Evolutionary conservation across 768 basidiomycete species (phyloP).

Genomic region (Psilocybe cubensis): DNA sequence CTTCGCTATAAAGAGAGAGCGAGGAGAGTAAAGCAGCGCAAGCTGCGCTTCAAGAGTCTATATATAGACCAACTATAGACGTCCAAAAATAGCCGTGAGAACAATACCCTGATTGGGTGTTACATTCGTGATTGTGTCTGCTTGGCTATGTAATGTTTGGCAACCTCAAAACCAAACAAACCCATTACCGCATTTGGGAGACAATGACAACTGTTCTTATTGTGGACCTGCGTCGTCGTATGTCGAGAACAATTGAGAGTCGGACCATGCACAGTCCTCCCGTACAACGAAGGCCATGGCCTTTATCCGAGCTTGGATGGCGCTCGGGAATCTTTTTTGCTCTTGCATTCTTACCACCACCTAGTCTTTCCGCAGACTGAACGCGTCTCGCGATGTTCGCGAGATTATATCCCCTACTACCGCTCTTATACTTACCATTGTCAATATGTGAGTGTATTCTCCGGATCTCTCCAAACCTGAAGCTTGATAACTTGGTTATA

Average conservation of each 20-base stretch:
- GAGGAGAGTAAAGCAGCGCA: no score
- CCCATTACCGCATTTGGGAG: conserved; percentile 10
- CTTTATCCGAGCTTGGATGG: conserved; percentile 10
- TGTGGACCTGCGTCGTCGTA: background rate
- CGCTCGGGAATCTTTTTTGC: conserved; percentile 6
- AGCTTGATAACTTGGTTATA: conserved; percentile 16
- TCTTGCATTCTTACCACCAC: conserved; percentile 30
- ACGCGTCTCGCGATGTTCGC: conserved; percentile 29
- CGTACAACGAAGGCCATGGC: conserved; percentile 7
- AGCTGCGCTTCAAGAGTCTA: no score
- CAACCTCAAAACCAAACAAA: conserved; percentile 1
- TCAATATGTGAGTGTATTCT: conserved; percentile 15
- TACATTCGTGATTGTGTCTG: no score
- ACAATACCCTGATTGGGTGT: no score
- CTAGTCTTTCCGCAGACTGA: conserved; percentile 11
- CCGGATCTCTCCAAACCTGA: background rate
- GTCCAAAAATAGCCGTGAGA: no score
- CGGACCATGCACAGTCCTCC: conserved; percentile 16
- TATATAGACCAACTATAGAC: no score
- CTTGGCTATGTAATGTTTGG: background rate
- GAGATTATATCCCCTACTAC: conserved; percentile 12
- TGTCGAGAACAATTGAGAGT: conserved; percentile 8
- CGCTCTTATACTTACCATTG: conserved; percentile 17
- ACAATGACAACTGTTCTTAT: conserved; percentile 13
- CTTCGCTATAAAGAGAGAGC: no score